A percentile compares a stretch with the other conserved stretches of the same genome.
phyloP scores from a whole-genome alignment of 805 yeast genomes.

The Geotrichum ghanense region DNA sequence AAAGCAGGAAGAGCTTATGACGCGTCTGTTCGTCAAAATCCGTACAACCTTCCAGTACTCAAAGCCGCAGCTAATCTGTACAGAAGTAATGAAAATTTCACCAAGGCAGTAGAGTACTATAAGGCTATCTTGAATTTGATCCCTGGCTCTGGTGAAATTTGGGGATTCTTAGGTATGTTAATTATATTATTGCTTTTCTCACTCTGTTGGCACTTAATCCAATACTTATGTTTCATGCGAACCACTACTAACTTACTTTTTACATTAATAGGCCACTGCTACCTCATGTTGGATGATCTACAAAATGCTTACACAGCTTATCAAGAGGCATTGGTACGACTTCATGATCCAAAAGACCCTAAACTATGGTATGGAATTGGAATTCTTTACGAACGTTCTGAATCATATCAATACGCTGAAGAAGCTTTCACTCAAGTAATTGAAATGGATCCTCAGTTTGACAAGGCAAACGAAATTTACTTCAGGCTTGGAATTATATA shows the following conservation, averaged over 20 bases:
- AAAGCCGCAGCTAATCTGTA: conserved; percentile 81
- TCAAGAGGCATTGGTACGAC: conserved; percentile 86
- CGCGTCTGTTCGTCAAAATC: conserved; percentile 74
- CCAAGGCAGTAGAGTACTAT: conserved; percentile 89
- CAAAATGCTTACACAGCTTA: conserved; percentile 94
- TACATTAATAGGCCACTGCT: conserved; percentile 64
- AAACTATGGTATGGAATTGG: conserved; percentile 99
- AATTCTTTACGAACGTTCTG: conserved; percentile 89
- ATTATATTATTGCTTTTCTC: background rate
- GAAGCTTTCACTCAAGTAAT: conserved; percentile 95
- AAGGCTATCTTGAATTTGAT: conserved; percentile 73
- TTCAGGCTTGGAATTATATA: conserved; percentile 93
- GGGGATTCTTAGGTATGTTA: conserved; percentile 60
- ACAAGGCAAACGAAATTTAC: conserved; percentile 91
- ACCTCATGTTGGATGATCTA: conserved; percentile 89
- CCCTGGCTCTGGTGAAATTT: conserved; percentile 88
- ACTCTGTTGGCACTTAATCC: conserved; percentile 8
- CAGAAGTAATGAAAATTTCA: conserved; percentile 79
- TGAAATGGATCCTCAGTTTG: conserved; percentile 92
- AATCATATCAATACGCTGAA: conserved; percentile 93
- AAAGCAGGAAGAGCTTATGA: conserved; percentile 84
- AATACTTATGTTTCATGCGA: background rate
- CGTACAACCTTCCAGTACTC: conserved; percentile 74
- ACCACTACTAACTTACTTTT: background rate
- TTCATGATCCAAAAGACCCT: conserved; percentile 90